These are phyloP conservation scores for Syzygium syzygioides DNA, from an alignment of 441 rosid genomes.

Conservation along the genomic window DNA sequence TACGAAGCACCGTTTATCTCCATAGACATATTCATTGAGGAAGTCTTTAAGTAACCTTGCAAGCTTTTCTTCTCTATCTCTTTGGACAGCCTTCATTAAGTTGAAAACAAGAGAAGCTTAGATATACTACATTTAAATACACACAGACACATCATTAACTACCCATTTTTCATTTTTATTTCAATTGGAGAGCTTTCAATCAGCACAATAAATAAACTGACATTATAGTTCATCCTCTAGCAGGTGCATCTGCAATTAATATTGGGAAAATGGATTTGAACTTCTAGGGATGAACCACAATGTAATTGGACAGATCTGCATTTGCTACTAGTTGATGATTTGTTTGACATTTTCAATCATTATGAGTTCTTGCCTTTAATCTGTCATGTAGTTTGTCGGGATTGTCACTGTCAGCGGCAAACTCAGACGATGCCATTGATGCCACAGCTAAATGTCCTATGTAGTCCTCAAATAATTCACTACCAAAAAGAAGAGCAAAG, in stretches of 20 bases:
- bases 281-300: background rate
- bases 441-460: slow-evolving; percentile 88
- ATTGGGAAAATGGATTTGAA: background rate
- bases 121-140: background rate
- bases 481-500: slow-evolving; percentile 92
- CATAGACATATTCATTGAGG: slow-evolving; percentile 60
- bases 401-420: slow-evolving; percentile 43
- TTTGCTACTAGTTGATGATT: background rate
- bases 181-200: background rate
- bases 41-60: slow-evolving; percentile 59
- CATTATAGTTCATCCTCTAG: background rate
- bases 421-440: slow-evolving; percentile 81
- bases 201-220: background rate
- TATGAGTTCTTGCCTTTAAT: slow-evolving; percentile 47
- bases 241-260: background rate
- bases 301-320: background rate
- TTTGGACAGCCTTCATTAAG: slow-evolving; percentile 57
- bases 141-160: background rate
- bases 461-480: slow-evolving; percentile 86
- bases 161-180: background rate
- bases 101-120: background rate
- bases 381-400: slow-evolving; percentile 60
- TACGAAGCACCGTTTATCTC: slow-evolving; percentile 67
- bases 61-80: slow-evolving; percentile 87
- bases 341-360: too few relatives aligned